Base-by-base conservation (phyloP, 768 basidiomycete species). In the Suillus paluster region DNA sequence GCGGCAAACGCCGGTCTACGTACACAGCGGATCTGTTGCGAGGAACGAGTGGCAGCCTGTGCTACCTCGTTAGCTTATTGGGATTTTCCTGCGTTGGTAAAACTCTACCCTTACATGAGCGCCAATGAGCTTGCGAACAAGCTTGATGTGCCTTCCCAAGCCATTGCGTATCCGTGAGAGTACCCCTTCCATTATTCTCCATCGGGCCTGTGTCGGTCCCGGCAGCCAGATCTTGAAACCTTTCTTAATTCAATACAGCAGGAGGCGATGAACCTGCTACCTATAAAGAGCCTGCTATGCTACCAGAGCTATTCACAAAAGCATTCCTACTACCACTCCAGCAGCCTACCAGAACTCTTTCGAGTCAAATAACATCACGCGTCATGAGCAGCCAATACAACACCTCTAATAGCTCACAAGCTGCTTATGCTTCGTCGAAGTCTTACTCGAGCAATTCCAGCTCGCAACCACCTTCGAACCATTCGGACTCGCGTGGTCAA, bases 151-250 rank as follows among this genome's bases (percentile, higher is more conserved):
- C 65, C 70, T 70, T 67, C 60, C 55, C 62, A 65, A 62, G 62
- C 50, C 21, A 25, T 36, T n/a, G 50, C 17, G 1, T 60, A 52
- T 44, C 59, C 65, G 70, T 71, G 67, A 66, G 70, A 69, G 61
- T 11, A 38, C 21, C 45, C 44, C n/a, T 60, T 57, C 30, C 59
- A 41, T 63, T 63, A 21, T 66, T 68, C 60, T 38, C 65, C 63
- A 55, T 68, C 71, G 39, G 63, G 61, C 66, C 63, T 67, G 64
- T 66, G 63, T 73, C 72, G 73, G 69, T 69, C 66, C 73, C 72
- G 74, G 68, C 64, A 67, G 65, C n/a, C 56, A 65, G 54, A 21
- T 41, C 64, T 34, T 8, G 33, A 45, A 55, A 61, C 67, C 52
- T 63, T 58, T 58, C 52, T 44, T 58, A 61, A 52, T 63, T 66